A percentile compares a stretch with the other conserved stretches of the same genome.
phyloP scores from a whole-genome alignment of 2,329 filamentous ascomycete genomes.

The Exophiala phaeomuriformis region DNA sequence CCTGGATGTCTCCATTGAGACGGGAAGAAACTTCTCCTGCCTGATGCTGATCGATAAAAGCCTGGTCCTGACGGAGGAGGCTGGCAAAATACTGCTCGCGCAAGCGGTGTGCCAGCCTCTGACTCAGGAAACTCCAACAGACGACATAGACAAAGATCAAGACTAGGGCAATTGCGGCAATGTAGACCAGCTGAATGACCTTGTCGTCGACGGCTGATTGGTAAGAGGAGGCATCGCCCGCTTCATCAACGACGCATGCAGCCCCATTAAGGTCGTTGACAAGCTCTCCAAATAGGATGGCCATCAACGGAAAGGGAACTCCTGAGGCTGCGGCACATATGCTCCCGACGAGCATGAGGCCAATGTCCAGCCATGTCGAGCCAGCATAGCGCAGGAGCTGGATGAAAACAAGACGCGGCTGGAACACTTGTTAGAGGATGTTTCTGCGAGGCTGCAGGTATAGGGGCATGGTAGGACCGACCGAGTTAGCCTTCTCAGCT shows the following conservation, averaged over 20 bases:
- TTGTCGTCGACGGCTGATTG: conserved; percentile 30
- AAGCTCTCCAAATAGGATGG: conserved; percentile 37
- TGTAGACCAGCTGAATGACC: neutral
- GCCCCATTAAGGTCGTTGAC: conserved; percentile 34
- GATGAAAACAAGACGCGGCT: conserved; percentile 3
- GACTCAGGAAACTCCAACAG: conserved; percentile 58
- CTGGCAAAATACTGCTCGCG: conserved; percentile 41
- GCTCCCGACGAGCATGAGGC: conserved; percentile 26
- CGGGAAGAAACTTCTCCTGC: conserved; percentile 42
- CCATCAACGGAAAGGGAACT: conserved; percentile 35
- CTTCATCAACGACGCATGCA: conserved; percentile 5
- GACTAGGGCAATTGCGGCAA: neutral
- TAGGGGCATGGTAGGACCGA: too few relatives aligned
- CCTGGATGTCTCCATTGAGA: conserved; percentile 42
- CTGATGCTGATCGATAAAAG: conserved; percentile 34
- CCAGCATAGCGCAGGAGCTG: conserved; percentile 11
- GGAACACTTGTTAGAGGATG: neutral
- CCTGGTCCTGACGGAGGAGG: conserved; percentile 27
- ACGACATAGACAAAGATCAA: conserved; percentile 54
- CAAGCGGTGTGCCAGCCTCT: conserved; percentile 56
- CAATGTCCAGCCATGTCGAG: conserved; percentile 10
- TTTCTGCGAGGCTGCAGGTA: too few relatives aligned
- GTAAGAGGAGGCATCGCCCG: neutral
- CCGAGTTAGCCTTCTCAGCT: too few relatives aligned
- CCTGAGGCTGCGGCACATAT: conserved; percentile 34